phyloP scores from a whole-genome alignment of 306 rosid species.

The Vachellia collinsii region DNA sequence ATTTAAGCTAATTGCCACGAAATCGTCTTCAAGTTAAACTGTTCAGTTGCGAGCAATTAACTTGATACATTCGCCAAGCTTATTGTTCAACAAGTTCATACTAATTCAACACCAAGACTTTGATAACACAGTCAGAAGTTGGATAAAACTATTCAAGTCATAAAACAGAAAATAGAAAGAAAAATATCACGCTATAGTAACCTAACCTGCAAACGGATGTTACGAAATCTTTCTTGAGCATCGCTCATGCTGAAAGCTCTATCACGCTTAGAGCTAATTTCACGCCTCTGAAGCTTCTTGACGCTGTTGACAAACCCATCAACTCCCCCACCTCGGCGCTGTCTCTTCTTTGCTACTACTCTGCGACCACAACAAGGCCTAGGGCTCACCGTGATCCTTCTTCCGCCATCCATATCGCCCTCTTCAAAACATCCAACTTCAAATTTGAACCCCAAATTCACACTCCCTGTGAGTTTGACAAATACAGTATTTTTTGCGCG shows the following conservation, averaged over 20 bases:
- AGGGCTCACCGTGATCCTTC: slow-evolving; percentile 65
- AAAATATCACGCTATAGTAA: neutral
- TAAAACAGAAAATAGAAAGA: neutral
- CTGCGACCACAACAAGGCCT: slow-evolving; percentile 62
- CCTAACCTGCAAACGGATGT: slow-evolving; percentile 61
- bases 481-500: neutral
- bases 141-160: neutral
- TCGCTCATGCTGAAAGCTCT: slow-evolving; percentile 66
- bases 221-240: slow-evolving; percentile 65
- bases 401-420: slow-evolving; percentile 56
- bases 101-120: neutral
- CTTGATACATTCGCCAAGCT: neutral
- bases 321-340: slow-evolving; percentile 46
- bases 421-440: slow-evolving; percentile 21
- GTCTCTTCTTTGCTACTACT: slow-evolving; percentile 57
- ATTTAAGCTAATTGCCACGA: neutral
- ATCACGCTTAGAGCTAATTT: slow-evolving; percentile 67
- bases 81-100: neutral
- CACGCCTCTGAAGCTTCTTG: slow-evolving; percentile 68
- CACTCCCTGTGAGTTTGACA: slow-evolving; percentile 16
- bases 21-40: neutral
- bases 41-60: neutral
- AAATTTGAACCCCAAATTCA: slow-evolving; percentile 4
- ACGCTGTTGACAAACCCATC: slow-evolving; percentile 68
- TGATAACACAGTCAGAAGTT: neutral